Base-by-base conservation (phyloP, 768 basidiomycete genomes). In the Favolaschia claudopus region DNA sequence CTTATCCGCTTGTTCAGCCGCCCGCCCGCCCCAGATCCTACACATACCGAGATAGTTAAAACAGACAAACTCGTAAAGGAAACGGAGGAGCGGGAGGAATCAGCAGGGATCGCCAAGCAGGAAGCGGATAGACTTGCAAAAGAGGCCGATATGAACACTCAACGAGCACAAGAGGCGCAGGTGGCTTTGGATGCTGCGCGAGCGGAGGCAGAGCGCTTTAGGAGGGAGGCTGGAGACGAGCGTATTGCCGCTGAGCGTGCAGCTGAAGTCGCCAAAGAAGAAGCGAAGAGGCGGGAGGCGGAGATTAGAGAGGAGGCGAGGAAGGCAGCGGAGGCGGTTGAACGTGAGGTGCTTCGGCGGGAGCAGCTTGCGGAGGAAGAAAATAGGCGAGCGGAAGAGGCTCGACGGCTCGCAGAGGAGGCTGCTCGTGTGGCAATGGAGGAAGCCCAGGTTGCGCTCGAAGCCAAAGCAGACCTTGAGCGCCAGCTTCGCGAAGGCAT, bases 341-440 rank as follows among this genome's bases (percentile, higher is more conserved):
- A 49, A 45, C 56, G 68, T 32, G 73, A 70, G 2, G 66, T 69
- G 10, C 72, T 69, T 34, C 74, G 73, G 7, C 65, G 70, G 27
- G 64, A 71, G 29, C 66, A 60, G 62, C 74, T 73, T 28, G 69
- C 73, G 7, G 37, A 46, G 15, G 56, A 49, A 12, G 72, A 75
- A 25, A 32, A 39, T 20, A 43, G 45, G 25, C 44, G 24, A 3
- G 49, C 54, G 1, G 40, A 38, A n/a, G 25, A 20, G 22, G 53
- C 46, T 7, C 60, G 9, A 25, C 42, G 22, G 5, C 22, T 25
- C 14, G 42, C 42, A 43, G 42, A 43, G 22, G 42, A 43, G 7
- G 42, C 22, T 15, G 42, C 42, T 9, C 42, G 42, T 25, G 7
- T 43, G 9, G 42, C 42, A 43, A 25, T 25, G 42, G 20, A 43